Conservation (phyloP, 2,329 filamentous ascomycete species). For the Exophiala xenobiotica region DNA sequence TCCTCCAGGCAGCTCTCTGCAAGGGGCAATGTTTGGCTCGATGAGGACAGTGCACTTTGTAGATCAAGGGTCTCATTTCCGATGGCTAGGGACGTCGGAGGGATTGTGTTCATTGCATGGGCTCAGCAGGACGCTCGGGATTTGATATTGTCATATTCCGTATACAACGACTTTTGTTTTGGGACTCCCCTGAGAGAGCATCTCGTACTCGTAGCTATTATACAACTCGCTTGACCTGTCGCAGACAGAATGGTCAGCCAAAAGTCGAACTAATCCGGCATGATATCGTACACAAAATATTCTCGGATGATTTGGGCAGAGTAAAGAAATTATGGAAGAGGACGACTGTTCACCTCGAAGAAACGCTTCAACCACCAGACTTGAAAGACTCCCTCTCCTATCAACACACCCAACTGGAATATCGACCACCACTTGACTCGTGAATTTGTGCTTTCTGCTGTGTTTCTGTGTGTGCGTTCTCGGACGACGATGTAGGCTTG, state of each 20-base stretch:
- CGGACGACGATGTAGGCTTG: constrained; percentile 95
- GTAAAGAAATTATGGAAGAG: constrained; percentile 19
- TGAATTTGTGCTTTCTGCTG: constrained; percentile 95
- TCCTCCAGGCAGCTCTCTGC: no score
- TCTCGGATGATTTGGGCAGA: not conserved
- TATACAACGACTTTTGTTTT: constrained; percentile 1
- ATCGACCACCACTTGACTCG: constrained; percentile 99
- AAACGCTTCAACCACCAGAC: constrained; percentile 99
- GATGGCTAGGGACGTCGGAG: no score
- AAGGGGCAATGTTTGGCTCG: no score
- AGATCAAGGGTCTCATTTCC: no score
- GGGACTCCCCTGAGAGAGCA: not conserved
- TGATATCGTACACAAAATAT: not conserved
- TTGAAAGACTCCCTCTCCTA: constrained; percentile 94
- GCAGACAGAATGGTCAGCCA: constrained; percentile 21
- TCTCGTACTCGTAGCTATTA: constrained; percentile 31
- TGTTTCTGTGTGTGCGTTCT: constrained; percentile 96
- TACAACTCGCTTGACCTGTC: constrained; percentile 50
- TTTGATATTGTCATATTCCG: no score
- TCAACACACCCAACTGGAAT: constrained; percentile 85
- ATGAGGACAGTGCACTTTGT: no score
- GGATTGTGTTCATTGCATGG: no score
- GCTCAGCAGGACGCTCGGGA: no score
- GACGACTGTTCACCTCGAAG: constrained; percentile 67
- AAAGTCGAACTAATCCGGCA: not conserved